Percentiles rank a stretch among this genome's conserved stretches.
phyloP scores from a whole-genome alignment of 495 filamentous ascomycete species.

The Choiromyces venosus region DNA sequence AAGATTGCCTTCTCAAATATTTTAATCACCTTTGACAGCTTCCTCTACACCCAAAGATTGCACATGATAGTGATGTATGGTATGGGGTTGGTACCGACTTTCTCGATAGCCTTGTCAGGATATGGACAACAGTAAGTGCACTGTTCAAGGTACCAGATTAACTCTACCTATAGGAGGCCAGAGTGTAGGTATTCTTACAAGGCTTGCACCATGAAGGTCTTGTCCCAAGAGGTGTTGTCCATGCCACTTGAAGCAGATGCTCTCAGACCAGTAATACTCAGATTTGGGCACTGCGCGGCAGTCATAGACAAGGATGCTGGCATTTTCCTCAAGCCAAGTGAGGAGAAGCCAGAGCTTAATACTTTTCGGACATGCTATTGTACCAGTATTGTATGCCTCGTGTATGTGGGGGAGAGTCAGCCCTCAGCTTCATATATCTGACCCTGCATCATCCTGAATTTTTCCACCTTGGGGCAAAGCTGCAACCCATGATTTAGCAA shows the following conservation, averaged over 20 bases:
- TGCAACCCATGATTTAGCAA: conserved; percentile 79
- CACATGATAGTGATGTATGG: conserved; percentile 71
- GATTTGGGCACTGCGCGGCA: conserved; percentile 82
- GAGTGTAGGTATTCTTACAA: conserved; percentile 80
- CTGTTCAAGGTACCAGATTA: conserved; percentile 85
- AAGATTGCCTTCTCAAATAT: conserved; percentile 96
- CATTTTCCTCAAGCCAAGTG: too few relatives aligned
- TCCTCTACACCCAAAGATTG: conserved; percentile 72
- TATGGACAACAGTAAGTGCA: conserved; percentile 86
- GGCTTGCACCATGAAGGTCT: conserved; percentile 83
- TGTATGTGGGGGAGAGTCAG: conserved; percentile 75
- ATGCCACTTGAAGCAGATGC: conserved; percentile 85
- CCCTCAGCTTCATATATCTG: conserved; percentile 85
- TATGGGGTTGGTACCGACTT: conserved; percentile 83
- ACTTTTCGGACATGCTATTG: conserved; percentile 73
- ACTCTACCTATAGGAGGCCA: conserved; percentile 84
- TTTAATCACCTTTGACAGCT: conserved; percentile 80
- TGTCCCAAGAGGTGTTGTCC: conserved; percentile 72
- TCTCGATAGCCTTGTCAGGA: conserved; percentile 87
- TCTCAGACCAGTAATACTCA: conserved; percentile 83
- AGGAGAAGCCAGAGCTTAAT: conserved; percentile 86
- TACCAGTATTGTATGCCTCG: too few relatives aligned
- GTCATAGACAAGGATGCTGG: too few relatives aligned
- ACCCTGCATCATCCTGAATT: conserved; percentile 97
- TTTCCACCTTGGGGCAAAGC: too few relatives aligned